phyloP scores from a whole-genome alignment of 208 protist genomes.

The Borovskyia barvae region DNA sequence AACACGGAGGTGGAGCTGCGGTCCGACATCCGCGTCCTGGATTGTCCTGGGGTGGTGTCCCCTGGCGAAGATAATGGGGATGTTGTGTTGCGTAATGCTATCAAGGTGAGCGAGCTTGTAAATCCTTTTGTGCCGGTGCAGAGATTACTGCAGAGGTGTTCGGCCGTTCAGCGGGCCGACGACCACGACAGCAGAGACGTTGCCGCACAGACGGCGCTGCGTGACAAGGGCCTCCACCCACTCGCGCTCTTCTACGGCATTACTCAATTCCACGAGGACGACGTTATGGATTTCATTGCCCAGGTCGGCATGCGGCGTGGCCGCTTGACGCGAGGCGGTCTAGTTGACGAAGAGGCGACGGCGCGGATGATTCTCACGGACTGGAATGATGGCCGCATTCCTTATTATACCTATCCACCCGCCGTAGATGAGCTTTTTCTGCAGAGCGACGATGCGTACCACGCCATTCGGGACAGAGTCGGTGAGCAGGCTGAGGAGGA shows the following conservation, averaged over 20 bases:
- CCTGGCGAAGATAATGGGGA: conserved; percentile 86
- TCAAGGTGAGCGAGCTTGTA: conserved; percentile 92
- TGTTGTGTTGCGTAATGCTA: conserved; percentile 94
- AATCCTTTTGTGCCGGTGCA: conserved; percentile 93
- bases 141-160: conserved; percentile 88
- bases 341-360: conserved; percentile 89
- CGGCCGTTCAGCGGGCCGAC: conserved; percentile 36
- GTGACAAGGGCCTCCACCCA: conserved; percentile 45
- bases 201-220: conserved; percentile 13
- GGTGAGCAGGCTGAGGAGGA: conserved; percentile 18
- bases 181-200: conserved; percentile 45
- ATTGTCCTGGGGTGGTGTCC: conserved; percentile 97
- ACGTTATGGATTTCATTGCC: conserved; percentile 84
- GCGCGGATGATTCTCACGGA: conserved; percentile 93
- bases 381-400: conserved; percentile 95
- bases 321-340: conserved; percentile 81
- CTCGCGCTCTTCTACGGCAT: conserved; percentile 84
- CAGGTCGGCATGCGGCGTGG: conserved; percentile 80
- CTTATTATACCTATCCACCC: conserved; percentile 95
- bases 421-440: conserved; percentile 56
- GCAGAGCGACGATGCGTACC: conserved; percentile 23
- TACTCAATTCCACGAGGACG: conserved; percentile 58
- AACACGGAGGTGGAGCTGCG: conserved; percentile 96
- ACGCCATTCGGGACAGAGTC: not conserved
- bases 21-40: conserved; percentile 95